phyloP scores from a whole-genome alignment of 148 eudicot species.

The Rhododendron ferrugineum region DNA sequence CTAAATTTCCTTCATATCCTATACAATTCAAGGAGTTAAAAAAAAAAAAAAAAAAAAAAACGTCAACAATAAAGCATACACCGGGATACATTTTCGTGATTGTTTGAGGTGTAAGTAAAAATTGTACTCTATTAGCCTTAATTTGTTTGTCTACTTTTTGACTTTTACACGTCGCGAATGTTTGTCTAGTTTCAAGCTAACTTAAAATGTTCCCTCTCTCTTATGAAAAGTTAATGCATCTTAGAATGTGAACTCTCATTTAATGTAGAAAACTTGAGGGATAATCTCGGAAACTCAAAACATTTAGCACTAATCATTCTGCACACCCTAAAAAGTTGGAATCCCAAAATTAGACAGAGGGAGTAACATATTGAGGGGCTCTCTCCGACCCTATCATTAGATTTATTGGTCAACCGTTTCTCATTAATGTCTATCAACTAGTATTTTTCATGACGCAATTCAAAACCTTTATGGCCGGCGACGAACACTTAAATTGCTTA shows the following conservation, averaged over 20 bases:
- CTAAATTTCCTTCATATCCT: constrained; percentile 21
- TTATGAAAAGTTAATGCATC: background rate
- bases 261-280: background rate
- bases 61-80: background rate
- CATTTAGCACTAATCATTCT: background rate
- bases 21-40: background rate
- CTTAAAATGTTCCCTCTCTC: too few relatives aligned
- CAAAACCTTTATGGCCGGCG: background rate
- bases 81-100: background rate
- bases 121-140: background rate
- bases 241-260: background rate
- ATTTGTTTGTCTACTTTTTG: too few relatives aligned
- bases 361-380: background rate
- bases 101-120: background rate
- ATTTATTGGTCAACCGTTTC: background rate
- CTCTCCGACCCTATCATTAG: background rate
- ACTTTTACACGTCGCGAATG: too few relatives aligned
- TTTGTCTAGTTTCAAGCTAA: too few relatives aligned
- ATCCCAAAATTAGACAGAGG: background rate
- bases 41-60: background rate
- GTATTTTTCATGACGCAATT: background rate
- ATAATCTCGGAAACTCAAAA: background rate
- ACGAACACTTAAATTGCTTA: background rate
- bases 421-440: background rate
- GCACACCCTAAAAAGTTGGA: too few relatives aligned